Percentiles rank a stretch among this genome's conserved stretches.
These are phyloP conservation scores for Abrus precatorius DNA, from an alignment of 306 rosid genomes.

Conservation along the genomic window DNA sequence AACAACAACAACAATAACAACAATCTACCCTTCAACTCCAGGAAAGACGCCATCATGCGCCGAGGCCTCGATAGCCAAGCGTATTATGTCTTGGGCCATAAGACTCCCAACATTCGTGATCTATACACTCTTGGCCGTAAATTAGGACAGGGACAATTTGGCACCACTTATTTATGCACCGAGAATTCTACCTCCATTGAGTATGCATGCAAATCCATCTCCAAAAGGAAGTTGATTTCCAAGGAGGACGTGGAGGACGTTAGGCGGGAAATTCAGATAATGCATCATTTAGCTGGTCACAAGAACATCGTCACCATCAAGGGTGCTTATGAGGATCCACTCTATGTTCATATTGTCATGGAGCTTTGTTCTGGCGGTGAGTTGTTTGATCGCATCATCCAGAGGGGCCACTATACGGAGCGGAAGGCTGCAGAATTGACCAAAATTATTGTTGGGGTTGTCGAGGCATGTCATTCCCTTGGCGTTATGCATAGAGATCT, in stretches of 20 bases:
- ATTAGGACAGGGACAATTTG: constrained; percentile 95
- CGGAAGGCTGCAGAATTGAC: constrained; percentile 94
- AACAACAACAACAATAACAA: constrained; percentile 34
- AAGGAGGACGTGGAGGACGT: constrained; percentile 91
- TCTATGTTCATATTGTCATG: constrained; percentile 95
- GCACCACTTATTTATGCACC: constrained; percentile 79
- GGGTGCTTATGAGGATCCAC: constrained; percentile 92
- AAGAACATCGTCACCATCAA: constrained; percentile 89
- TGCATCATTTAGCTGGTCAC: constrained; percentile 98
- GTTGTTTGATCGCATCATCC: constrained; percentile 91
- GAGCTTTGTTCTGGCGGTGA: constrained; percentile 95
- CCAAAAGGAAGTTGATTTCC: constrained; percentile 93
- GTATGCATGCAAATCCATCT: constrained; percentile 92
- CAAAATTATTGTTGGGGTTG: constrained; percentile 89
- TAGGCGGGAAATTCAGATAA: constrained; percentile 93
- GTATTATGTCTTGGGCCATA: constrained; percentile 89
- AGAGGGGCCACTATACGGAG: constrained; percentile 92
- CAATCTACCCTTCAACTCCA: constrained; percentile 46
- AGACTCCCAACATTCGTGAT: constrained; percentile 88
- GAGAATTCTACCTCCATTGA: constrained; percentile 70
- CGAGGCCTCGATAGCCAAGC: constrained; percentile 74
- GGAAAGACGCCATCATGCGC: constrained; percentile 71
- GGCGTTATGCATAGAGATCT: constrained; percentile 98
- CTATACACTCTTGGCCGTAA: constrained; percentile 83
- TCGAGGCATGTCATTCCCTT: constrained; percentile 94